Evolutionary conservation across 768 basidiomycete genomes (phyloP).

Genomic region (Lactifluus rugatus): DNA sequence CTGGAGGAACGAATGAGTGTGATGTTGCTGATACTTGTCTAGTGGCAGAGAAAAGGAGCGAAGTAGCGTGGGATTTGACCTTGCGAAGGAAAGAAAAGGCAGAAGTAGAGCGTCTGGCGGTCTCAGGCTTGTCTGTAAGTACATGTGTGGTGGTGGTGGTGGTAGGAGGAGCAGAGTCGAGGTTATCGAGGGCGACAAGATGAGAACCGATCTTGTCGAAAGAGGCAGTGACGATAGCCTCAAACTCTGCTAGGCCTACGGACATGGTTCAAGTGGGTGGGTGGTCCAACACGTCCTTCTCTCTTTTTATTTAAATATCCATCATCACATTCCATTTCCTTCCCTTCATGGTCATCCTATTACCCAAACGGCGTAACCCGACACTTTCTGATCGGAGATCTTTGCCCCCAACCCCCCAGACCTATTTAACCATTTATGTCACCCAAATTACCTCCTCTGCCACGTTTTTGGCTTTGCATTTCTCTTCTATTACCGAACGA

Average conservation of each 20-base stretch:
- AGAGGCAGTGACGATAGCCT: constrained; percentile 14
- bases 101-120: neutral
- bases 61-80: constrained; percentile 5
- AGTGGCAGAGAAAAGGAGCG: neutral
- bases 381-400: neutral
- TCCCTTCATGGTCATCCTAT: neutral
- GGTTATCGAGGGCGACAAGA: constrained; percentile 1
- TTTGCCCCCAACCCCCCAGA: neutral
- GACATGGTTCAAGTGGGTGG: neutral
- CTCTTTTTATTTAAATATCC: constrained; percentile 2
- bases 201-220: constrained; percentile 15
- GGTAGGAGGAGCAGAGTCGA: neutral
- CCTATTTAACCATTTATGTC: neutral
- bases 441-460: neutral
- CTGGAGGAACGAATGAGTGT: neutral
- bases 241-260: constrained; percentile 13
- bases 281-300: neutral
- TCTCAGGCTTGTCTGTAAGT: neutral
- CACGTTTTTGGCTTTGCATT: neutral
- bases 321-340: neutral
- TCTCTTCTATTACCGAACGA: neutral
- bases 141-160: neutral
- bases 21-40: neutral
- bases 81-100: constrained; percentile 8
- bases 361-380: neutral